phyloP scores from a whole-genome alignment of 352 stramenopile species.

The Phytophthora idaei region DNA sequence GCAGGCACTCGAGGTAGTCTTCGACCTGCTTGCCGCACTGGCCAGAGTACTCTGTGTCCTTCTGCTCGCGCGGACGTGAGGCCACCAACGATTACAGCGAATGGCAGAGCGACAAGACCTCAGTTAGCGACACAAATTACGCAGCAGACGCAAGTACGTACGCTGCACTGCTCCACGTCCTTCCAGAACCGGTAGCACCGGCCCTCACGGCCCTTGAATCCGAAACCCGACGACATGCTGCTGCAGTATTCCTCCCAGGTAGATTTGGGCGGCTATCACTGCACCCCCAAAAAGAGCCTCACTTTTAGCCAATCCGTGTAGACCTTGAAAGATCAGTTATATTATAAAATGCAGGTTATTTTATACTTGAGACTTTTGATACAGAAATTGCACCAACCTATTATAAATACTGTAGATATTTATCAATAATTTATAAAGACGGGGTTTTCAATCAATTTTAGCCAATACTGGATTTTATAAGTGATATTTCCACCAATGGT shows the following conservation, averaged over 20 bases:
- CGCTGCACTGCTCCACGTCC: slow-evolving; percentile 93
- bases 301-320: neutral
- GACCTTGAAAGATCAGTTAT: no score
- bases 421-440: no score
- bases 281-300: neutral
- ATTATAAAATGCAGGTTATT: no score
- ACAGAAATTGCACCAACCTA: no score
- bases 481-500: no score
- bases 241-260: slow-evolving; percentile 12
- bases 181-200: slow-evolving; percentile 96
- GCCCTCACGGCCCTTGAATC: slow-evolving; percentile 92
- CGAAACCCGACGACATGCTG: slow-evolving; percentile 94
- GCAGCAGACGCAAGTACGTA: slow-evolving; percentile 71
- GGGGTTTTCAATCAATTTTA: no score
- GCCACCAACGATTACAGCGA: slow-evolving; percentile 24
- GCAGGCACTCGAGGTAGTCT: slow-evolving; percentile 96
- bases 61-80: slow-evolving; percentile 45
- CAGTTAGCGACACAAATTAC: neutral
- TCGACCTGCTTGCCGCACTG: slow-evolving; percentile 89
- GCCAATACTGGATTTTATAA: no score
- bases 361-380: no score
- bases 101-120: slow-evolving; percentile 1
- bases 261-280: slow-evolving; percentile 28
- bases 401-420: no score
- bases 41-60: slow-evolving; percentile 80